Conservation (phyloP, 2,329 filamentous ascomycete genomes). For the Epichloe brachyelytri region DNA sequence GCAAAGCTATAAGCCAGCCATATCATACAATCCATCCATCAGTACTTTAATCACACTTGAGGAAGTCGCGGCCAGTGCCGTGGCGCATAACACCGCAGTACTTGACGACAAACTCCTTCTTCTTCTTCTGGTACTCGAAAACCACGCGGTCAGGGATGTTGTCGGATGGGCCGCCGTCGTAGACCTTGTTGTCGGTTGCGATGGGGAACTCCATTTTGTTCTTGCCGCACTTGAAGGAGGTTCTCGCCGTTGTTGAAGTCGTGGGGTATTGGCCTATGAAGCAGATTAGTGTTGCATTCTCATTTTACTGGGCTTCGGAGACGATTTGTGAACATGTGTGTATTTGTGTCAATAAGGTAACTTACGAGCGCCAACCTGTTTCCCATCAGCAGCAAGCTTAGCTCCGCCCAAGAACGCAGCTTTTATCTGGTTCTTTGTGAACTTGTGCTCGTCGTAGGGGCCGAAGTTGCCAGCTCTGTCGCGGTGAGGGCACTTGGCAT, state of each 20-base stretch:
- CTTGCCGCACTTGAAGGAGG: background rate
- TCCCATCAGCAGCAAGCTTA: background rate
- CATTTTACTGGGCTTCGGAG: too few relatives aligned
- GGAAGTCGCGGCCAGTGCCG: background rate
- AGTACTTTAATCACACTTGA: background rate
- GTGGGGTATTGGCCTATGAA: background rate
- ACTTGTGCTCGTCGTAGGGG: background rate
- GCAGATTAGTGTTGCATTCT: too few relatives aligned
- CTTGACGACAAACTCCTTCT: background rate
- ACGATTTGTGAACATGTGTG: too few relatives aligned
- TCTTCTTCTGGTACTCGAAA: background rate
- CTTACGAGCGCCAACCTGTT: background rate
- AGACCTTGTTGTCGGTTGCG: background rate
- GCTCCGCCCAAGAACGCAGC: background rate
- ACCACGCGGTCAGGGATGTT: constrained; percentile 1
- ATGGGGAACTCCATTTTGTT: constrained; percentile 2
- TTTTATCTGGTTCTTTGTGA: background rate
- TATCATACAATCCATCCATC: background rate
- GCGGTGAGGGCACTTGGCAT: background rate
- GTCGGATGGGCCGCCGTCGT: background rate
- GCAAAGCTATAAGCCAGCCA: background rate
- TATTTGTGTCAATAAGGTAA: background rate
- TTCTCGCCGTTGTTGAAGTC: background rate
- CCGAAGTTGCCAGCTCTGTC: background rate
- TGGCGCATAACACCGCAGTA: constrained; percentile 2